These are phyloP conservation scores for Cymbopogon flexuosus DNA, from an alignment of 202 grass and related monocot genomes.

Conservation along the genomic window DNA sequence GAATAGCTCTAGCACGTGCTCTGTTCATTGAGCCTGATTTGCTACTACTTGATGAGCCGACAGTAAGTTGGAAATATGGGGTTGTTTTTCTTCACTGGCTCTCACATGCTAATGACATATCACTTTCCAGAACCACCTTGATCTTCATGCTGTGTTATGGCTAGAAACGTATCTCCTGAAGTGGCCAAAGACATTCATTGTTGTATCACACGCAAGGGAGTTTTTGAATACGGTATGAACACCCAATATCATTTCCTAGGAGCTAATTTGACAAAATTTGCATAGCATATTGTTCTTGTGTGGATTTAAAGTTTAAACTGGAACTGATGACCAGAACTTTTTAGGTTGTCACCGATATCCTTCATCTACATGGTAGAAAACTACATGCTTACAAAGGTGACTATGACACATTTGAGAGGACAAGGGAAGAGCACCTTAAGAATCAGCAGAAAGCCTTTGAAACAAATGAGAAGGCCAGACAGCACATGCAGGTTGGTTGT, in stretches of 20 bases:
- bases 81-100: conserved; percentile 1
- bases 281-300: background rate
- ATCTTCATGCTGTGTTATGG: conserved; percentile 98
- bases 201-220: conserved; percentile 92
- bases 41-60: conserved; percentile 92
- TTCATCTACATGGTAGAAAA: conserved; percentile 84
- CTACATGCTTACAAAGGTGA: conserved; percentile 91
- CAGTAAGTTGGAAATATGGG: conserved; percentile 49
- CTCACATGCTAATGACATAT: conserved; percentile 28
- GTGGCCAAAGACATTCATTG: conserved; percentile 98
- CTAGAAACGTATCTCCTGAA: conserved; percentile 77
- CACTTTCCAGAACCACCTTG: conserved; percentile 80
- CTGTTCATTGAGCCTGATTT: conserved; percentile 97
- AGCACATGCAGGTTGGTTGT: conserved; percentile 81
- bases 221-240: conserved; percentile 86
- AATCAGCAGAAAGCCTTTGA: conserved; percentile 95
- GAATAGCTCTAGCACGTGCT: conserved; percentile 91
- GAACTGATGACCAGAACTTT: conserved; percentile 13
- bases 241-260: background rate
- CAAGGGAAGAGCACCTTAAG: conserved; percentile 73
- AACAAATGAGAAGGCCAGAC: conserved; percentile 73
- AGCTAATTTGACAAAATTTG: conserved; percentile 19
- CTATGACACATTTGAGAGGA: conserved; percentile 95
- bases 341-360: conserved; percentile 95
- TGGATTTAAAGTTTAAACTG: background rate